Evolutionary conservation across 148 eudicot species (phyloP), one percentile per base, ranked within the genome.

Genomic region (Chenopodium quinoa): DNA sequence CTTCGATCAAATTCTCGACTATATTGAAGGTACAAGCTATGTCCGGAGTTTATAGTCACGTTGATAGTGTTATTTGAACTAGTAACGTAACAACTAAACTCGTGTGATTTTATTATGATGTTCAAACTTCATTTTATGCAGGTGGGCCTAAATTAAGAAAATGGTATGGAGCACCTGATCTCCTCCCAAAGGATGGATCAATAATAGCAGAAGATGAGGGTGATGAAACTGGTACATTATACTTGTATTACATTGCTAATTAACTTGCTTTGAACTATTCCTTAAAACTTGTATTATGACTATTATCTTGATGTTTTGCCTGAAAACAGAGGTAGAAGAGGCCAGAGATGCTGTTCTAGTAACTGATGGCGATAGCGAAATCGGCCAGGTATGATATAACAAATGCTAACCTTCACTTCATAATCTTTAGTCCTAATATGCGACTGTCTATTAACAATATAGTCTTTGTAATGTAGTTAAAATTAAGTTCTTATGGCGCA

Each of bases 131-230:
- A 48, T 48, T 48, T 50, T 50, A 25, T 87, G 78, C 82, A 96
- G 99, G 98, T 48, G 99, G 99, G 32, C 99, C 99, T 40, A 96
- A 96, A 84, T 83, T 96, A 71, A 92, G 99, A 82, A 96, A 90
- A 83, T 96, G 99, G 99, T 96, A 96, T 79, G 99, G 99, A 78
- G 99, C 99, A 88, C 93, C 99, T 78, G 98, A 85, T 27, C 81
- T 85, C 37, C 88, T 89, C 78, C 89, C 89, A 13, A 92, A 89
- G 84, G 98, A 93, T 85, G 97, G 89, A 79, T 83, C 87, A 50
- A 40, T 32, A 50, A 32, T 27, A 70, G 69, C 31, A 52, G 87
- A 90, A 78, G 90, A 89, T 77, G 90, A 89, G 40, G 88, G 86
- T 72, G 87, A 87, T 75, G 87, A 85, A 73, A 16, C 79, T 79